phyloP scores from a whole-genome alignment of 192 early-diverging fungal species.

The Coemansia aciculifera region DNA sequence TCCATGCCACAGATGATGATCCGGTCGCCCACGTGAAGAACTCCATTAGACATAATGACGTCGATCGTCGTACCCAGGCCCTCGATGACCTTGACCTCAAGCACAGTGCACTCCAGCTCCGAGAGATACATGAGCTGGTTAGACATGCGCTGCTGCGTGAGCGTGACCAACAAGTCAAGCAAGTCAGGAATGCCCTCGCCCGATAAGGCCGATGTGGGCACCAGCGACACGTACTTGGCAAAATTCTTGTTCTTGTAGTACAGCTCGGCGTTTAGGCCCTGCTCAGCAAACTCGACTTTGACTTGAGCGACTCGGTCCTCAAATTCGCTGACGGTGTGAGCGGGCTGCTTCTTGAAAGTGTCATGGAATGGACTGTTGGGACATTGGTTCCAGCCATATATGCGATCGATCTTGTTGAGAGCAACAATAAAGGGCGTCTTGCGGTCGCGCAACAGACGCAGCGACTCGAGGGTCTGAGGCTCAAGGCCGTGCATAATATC shows the following conservation, averaged over 20 bases:
- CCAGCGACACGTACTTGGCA: slow-evolving; percentile 91
- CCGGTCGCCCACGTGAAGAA: slow-evolving; percentile 90
- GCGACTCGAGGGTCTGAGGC: slow-evolving; percentile 96
- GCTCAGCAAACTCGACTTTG: slow-evolving; percentile 90
- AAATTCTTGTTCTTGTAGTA: slow-evolving; percentile 97
- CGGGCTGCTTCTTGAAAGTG: slow-evolving; percentile 73
- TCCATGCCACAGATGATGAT: slow-evolving; percentile 87
- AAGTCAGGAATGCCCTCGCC: slow-evolving; percentile 99
- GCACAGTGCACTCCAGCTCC: slow-evolving; percentile 93
- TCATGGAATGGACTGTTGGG: slow-evolving; percentile 81
- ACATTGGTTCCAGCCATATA: slow-evolving; percentile 88
- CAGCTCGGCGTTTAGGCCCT: slow-evolving; percentile 89
- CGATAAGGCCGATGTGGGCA: slow-evolving; percentile 96
- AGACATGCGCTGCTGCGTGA: slow-evolving; percentile 94
- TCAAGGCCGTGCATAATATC: slow-evolving; percentile 99
- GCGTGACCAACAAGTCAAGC: slow-evolving; percentile 83
- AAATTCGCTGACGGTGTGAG: slow-evolving; percentile 70
- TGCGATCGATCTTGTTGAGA: slow-evolving; percentile 97
- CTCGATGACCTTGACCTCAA: slow-evolving; percentile 99
- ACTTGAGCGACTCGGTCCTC: slow-evolving; percentile 29
- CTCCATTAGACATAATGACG: slow-evolving; percentile 92
- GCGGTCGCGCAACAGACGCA: slow-evolving; percentile 84
- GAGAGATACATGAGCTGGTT: slow-evolving; percentile 93
- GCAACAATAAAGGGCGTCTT: slow-evolving; percentile 99
- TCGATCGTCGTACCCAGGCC: slow-evolving; percentile 97